Conservation (phyloP, 768 basidiomycete genomes). For the Mycena capillaripes region DNA sequence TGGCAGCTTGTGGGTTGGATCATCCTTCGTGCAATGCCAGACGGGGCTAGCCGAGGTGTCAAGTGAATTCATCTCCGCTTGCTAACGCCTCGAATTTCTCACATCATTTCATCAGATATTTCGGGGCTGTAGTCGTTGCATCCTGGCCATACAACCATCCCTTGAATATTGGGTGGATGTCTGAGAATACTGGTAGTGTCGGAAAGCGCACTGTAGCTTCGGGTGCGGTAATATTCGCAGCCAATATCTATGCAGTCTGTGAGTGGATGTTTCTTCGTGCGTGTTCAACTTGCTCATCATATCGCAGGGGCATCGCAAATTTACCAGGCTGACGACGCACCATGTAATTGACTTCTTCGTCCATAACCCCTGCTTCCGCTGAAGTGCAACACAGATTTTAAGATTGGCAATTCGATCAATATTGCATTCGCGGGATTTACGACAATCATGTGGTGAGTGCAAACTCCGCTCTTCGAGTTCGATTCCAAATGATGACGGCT, state of each 20-base stretch:
- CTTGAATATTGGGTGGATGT: constrained; percentile 56
- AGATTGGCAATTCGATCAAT: constrained; percentile 52
- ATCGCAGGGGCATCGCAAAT: constrained; percentile 43
- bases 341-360: constrained; percentile 38
- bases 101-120: constrained; percentile 35
- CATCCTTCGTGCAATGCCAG: constrained; percentile 49
- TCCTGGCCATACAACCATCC: constrained; percentile 57
- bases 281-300: not conserved
- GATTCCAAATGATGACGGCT: not conserved
- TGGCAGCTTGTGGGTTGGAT: constrained; percentile 57
- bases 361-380: not conserved
- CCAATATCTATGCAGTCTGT: constrained; percentile 48
- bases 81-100: not conserved
- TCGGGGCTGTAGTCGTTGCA: constrained; percentile 51
- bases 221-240: constrained; percentile 52
- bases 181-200: constrained; percentile 51
- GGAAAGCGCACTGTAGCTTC: constrained; percentile 48
- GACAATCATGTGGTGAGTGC: constrained; percentile 46
- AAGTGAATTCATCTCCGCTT: constrained; percentile 39
- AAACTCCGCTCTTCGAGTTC: not conserved
- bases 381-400: constrained; percentile 44
- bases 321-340: constrained; percentile 54
- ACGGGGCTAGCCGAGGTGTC: constrained; percentile 42
- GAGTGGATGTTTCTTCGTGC: not conserved
- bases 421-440: constrained; percentile 50